Base-by-base conservation (phyloP, 1,139 yeast species). In the Debaryomyces sp. region DNA sequence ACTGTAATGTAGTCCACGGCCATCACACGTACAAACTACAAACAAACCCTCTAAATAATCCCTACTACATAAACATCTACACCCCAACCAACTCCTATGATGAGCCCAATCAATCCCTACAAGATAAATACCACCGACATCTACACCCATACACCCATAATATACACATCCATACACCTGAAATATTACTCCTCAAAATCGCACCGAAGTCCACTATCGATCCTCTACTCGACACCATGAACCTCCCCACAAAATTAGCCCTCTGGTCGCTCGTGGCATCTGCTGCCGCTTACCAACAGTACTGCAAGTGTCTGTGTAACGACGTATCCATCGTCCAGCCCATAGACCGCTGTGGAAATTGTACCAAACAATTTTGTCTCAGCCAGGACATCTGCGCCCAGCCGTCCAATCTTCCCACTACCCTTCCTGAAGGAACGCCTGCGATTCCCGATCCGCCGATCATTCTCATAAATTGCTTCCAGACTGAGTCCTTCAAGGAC, bases 401-500 rank as follows among this genome's bases (percentile, higher is more conserved):
- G 10, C 62, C 29, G 9, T 55, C 10, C 58, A 50, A 49, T 12
- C 51, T 49, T 33, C 49, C 39, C 9, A 27, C 2, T 1, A 27
- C 30, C 30, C 13, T 27, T 27, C 13, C 30, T 1, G 30, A 27
- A 6, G 30, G 30, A 13, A 15, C 41, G n/a, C n/a, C n/a, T n/a
- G n/a, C n/a, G n/a, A n/a, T n/a, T 3, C 58, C 62, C 8, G 57
- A 67, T 54, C 61, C 21, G 73, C 81, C 53, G 27, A 58, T 63
- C 15, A 72, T 84, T 45, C 64, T 71, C 5, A 75, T 85, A 1
- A 66, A 72, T 38, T 85, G 90, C 57, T 84, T 79, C 63, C 86
- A 82, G 57, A 70, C 85, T 5, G 88, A 85, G 56, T 81, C 87
- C 1, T 53, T 70, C 40, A 84, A 84, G 59, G 92, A 86, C 56